Base-by-base conservation (phyloP, 2,329 filamentous ascomycete genomes). In the Beauveria sp. region DNA sequence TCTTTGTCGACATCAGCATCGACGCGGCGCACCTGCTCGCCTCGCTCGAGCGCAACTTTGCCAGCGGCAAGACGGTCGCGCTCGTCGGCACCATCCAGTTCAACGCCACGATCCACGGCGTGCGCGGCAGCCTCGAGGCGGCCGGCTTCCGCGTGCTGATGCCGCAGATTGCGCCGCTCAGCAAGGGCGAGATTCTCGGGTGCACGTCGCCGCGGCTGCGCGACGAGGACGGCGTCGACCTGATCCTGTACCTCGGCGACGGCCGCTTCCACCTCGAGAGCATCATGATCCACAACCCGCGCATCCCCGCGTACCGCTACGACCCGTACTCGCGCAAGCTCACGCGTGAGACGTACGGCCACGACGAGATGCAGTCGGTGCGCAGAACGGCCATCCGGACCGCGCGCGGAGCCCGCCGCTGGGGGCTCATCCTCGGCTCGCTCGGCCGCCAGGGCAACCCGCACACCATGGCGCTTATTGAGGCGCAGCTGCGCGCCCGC, bases 41-140 rank as follows among this genome's bases (percentile, higher is more conserved):
- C 9, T 94, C 92, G 0, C 80, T 99, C 52, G 89, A 92, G 70
- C 87, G 91, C 64, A 99, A 97, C 71, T 96, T 97, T 72, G 80
- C 86, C 2, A 76, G 87, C 0, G 90, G 90, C 2, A 96, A 94
- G 76, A 93, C 88, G 0, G 87, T 99, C 62, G 94, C 94, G 5
- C 83, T 97, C 67, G 93, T 99, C 18, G 93, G 94, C 53, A 99
- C 94, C 0, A 99, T 99, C 67, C 94, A 99, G 73, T 99, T 99
- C 81, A 99, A 99, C 75, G 91, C 92, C 41, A 97, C 94, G 0
- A 88, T 99, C 37, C 94, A 99, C 74, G 91, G 90, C 18, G 85
- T 96, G 16, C 86, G 87, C 64, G 82, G 87, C 34, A 83, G 85
- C 18, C 83, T 99, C 7, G 90, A 96, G 67, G 85, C 84, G 48